A percentile compares a stretch with the other conserved stretches of the same genome.
phyloP scores from a whole-genome alignment of 1,139 yeast species.

The Saccharomycopsis hybrid region DNA sequence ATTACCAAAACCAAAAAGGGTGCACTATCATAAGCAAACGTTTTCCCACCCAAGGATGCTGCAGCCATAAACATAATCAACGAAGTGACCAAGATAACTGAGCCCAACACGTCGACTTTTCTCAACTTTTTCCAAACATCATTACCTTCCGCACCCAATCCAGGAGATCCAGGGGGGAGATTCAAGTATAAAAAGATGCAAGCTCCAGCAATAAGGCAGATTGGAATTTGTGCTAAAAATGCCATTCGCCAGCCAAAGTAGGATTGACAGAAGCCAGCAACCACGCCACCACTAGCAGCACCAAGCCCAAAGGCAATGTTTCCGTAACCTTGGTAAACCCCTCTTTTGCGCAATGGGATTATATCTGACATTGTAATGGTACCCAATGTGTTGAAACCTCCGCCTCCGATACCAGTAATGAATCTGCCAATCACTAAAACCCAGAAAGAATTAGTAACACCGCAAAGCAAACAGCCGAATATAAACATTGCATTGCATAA shows the following conservation, averaged over 20 bases:
- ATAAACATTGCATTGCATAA: slow-evolving; percentile 45
- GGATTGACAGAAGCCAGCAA: slow-evolving; percentile 66
- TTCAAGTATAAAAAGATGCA: slow-evolving; percentile 32
- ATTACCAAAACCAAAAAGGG: slow-evolving; percentile 39
- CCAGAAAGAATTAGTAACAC: slow-evolving; percentile 35
- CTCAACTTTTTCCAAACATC: slow-evolving; percentile 38
- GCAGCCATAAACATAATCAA: slow-evolving; percentile 52
- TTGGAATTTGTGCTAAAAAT: slow-evolving; percentile 57
- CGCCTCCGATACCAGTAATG: slow-evolving; percentile 59
- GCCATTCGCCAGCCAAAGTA: slow-evolving; percentile 73
- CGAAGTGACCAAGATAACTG: slow-evolving; percentile 50
- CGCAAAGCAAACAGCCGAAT: slow-evolving; percentile 51
- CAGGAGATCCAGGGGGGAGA: slow-evolving; percentile 37
- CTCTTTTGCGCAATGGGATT: slow-evolving; percentile 51
- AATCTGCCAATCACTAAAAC: slow-evolving; percentile 55
- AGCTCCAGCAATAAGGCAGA: slow-evolving; percentile 46
- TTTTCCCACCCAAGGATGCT: slow-evolving; percentile 58
- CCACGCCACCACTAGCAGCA: slow-evolving; percentile 61
- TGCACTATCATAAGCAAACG: slow-evolving; percentile 36
- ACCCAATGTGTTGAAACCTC: slow-evolving; percentile 50
- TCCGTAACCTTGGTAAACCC: slow-evolving; percentile 55
- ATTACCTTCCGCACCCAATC: slow-evolving; percentile 25
- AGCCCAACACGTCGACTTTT: slow-evolving; percentile 70
- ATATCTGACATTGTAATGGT: slow-evolving; percentile 53
- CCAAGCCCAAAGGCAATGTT: slow-evolving; percentile 65